phyloP scores from a whole-genome alignment of 164 flowering plant species.

The Kingdonia uniflora region DNA sequence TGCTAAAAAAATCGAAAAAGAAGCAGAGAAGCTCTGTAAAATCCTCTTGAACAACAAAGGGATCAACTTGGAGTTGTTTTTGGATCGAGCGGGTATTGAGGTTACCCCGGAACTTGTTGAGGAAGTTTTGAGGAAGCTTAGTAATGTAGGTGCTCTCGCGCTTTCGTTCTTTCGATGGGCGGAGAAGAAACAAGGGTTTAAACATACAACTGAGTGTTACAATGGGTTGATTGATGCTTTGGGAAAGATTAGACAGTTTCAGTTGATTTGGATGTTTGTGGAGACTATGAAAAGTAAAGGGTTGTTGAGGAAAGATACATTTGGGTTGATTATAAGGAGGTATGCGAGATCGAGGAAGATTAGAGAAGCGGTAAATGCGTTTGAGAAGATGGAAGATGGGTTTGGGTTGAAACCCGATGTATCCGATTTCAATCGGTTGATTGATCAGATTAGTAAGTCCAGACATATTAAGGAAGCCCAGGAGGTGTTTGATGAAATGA shows the following conservation, averaged over 20 bases:
- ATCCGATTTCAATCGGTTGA: conserved; percentile 52
- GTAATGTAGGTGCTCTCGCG: conserved; percentile 17
- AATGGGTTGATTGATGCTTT: conserved; percentile 59
- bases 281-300: conserved; percentile 42
- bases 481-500: conserved; percentile 52
- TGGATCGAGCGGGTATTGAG: no score
- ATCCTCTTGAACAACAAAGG: no score
- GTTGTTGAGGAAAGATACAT: conserved; percentile 50
- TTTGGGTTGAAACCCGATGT: conserved; percentile 51
- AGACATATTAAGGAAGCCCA: conserved; percentile 52
- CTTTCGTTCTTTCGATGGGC: conserved; percentile 23
- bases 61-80: no score
- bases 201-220: conserved; percentile 40
- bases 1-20: no score
- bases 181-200: conserved; percentile 43
- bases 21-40: no score
- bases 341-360: conserved; percentile 65
- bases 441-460: conserved; percentile 60
- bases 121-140: conserved; percentile 49
- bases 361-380: conserved; percentile 51
- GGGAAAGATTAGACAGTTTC: conserved; percentile 80
- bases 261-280: conserved; percentile 50
- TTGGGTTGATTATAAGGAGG: conserved; percentile 45
- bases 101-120: no score
- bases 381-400: conserved; percentile 53